phyloP scores from a whole-genome alignment of 2,329 filamentous ascomycete genomes.

The Lachnellula subtilissima region DNA sequence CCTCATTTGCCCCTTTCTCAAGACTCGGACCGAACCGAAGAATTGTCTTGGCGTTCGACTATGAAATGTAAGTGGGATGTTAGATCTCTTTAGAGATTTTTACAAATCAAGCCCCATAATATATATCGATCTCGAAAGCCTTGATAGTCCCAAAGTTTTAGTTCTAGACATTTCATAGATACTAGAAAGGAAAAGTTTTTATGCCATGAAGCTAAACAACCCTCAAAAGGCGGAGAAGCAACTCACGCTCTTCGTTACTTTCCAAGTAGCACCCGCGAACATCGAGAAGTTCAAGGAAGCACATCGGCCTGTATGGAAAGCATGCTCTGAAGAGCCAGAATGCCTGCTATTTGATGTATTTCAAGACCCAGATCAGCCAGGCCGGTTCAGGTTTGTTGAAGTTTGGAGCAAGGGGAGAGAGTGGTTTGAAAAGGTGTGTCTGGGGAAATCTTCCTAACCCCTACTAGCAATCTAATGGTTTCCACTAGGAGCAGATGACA shows the following conservation, averaged over 20 bases:
- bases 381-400: neutral
- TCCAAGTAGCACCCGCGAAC: neutral
- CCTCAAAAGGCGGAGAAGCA: neutral
- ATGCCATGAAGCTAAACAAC: neutral
- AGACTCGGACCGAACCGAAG: too few relatives aligned
- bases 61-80: too few relatives aligned
- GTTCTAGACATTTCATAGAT: too few relatives aligned
- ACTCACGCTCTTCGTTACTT: constrained; percentile 6
- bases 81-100: too few relatives aligned
- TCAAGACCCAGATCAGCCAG: neutral
- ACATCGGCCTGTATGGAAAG: constrained; percentile 1
- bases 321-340: neutral
- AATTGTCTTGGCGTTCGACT: too few relatives aligned
- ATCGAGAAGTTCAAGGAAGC: constrained; percentile 5
- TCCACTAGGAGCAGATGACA: neutral
- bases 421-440: neutral
- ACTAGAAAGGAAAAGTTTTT: too few relatives aligned
- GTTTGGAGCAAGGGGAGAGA: neutral
- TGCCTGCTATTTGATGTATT: neutral
- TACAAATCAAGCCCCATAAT: too few relatives aligned
- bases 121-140: too few relatives aligned
- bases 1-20: too few relatives aligned
- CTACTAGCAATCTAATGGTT: neutral
- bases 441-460: neutral
- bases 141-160: too few relatives aligned